Evolutionary conservation across 495 filamentous ascomycete species (phyloP), one percentile per base, ranked within the genome.

Genomic region (Xylaria scruposa): DNA sequence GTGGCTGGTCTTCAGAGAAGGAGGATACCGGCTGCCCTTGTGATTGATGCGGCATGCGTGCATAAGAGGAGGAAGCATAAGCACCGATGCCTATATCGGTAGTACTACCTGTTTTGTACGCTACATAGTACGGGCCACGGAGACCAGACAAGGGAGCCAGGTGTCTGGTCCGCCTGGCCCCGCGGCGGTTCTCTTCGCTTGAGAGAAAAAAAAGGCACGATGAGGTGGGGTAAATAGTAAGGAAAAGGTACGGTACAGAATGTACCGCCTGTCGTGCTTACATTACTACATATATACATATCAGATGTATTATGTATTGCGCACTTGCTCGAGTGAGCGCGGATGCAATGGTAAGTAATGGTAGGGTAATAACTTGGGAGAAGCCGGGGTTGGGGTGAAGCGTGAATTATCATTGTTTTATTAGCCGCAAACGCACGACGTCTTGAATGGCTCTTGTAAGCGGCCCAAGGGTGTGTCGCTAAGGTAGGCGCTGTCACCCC

Each of bases 61-160:
- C 59, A 63, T 69, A 49, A 63, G 46, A 70, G 68, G 36, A 66
- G 69, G 69, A 66, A 44, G 61, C 69, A 71, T 71, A 67, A 71
- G 62, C 70, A 71, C 69, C 69, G 69, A 71, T 58, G 47, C 36
- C 60, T 62, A 29, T 65, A 65, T 61, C 60, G 69, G 69, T 56
- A 56, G 67, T 8, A 65, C 60, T 71, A 56, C 60, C 60, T 69
- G 53, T 47, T 61, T 54, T 56, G 53, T 56, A 56, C 21, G 9
- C 51, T 42, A 21, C 19, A 42, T 38, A 38, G 15, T 33, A 51
- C n/a, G 31, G 53, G 12, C 44, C 46, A 51, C 53, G 40, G 42
- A 12, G 46, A 19, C 38, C 19, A 33, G 61, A 71, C 29, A 54
- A 51, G 69, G 59, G 49, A 44, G 67, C 56, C 67, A 61, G 67